Evolutionary conservation across 1,139 yeast species (phyloP).

Genomic region (Kurtzmaniella quercitrusa): DNA sequence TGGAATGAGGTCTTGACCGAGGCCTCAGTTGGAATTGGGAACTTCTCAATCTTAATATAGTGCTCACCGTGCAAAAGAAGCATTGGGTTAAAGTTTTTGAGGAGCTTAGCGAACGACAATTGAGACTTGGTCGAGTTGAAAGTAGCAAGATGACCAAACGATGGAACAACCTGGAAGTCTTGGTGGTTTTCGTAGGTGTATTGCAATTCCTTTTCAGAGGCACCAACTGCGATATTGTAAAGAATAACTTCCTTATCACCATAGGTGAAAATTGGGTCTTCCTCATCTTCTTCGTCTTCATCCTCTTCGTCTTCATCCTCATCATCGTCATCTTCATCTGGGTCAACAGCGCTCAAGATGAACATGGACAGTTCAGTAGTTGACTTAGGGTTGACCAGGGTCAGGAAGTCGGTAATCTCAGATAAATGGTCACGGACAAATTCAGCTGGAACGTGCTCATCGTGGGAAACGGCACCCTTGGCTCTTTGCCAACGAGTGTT

Average conservation of each 20-base stretch:
- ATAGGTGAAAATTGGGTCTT: constrained; percentile 44
- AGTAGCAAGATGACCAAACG: constrained; percentile 85
- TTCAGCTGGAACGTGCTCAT: constrained; percentile 60
- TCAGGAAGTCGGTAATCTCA: constrained; percentile 61
- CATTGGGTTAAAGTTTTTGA: constrained; percentile 85
- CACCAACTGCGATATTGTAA: constrained; percentile 89
- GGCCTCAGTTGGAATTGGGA: constrained; percentile 78
- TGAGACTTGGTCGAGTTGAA: constrained; percentile 50
- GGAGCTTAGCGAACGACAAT: constrained; percentile 51
- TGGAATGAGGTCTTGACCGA: constrained; percentile 54
- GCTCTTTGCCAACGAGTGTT: constrained; percentile 95
- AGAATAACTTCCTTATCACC: constrained; percentile 72
- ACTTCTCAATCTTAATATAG: constrained; percentile 72
- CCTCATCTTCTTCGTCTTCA: constrained; percentile 44
- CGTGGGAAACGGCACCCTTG: constrained; percentile 70
- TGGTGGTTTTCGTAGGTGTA: constrained; percentile 75
- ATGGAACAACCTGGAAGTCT: constrained; percentile 86
- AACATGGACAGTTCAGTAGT: constrained; percentile 79
- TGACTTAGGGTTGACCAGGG: constrained; percentile 55
- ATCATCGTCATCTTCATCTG: constrained; percentile 47
- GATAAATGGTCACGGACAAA: constrained; percentile 64
- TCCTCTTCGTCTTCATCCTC: constrained; percentile 47
- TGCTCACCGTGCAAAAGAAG: constrained; percentile 94
- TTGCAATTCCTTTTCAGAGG: constrained; percentile 70
- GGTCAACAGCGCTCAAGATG: constrained; percentile 63